A percentile compares a stretch with the other conserved stretches of the same genome.
Evolutionary conservation across 2,329 filamentous ascomycete species (phyloP).

Genomic region (Clonostachys sp.): DNA sequence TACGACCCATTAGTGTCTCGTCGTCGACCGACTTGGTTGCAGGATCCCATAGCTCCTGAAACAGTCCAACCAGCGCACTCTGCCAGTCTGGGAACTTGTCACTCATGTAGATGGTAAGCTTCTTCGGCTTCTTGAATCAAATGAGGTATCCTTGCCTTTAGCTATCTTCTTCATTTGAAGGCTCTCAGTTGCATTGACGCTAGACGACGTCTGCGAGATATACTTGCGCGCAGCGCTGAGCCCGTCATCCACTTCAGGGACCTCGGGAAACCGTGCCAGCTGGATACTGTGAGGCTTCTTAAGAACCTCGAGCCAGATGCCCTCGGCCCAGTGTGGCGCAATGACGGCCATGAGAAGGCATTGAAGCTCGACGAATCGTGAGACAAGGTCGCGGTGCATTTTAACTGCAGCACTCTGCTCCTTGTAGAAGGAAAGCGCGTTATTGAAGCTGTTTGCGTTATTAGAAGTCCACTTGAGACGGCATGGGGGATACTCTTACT

Average conservation of each 20-base stretch:
- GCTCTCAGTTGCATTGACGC: conserved; percentile 77
- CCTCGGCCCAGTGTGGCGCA: conserved; percentile 90
- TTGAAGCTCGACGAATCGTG: conserved; percentile 82
- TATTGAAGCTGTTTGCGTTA: too few relatives aligned
- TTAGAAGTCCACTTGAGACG: too few relatives aligned
- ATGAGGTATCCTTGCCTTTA: conserved; percentile 82
- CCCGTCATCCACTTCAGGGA: conserved; percentile 58
- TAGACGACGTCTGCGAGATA: conserved; percentile 69
- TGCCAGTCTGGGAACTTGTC: conserved; percentile 86
- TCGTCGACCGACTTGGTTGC: conserved; percentile 58
- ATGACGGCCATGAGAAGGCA: conserved; percentile 78
- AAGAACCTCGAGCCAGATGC: conserved; percentile 90
- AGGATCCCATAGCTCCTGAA: conserved; percentile 66
- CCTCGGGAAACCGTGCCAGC: conserved; percentile 53
- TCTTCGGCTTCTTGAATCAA: conserved; percentile 90
- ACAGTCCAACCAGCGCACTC: conserved; percentile 78
- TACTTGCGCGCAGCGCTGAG: conserved; percentile 81
- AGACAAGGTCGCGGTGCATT: conserved; percentile 79
- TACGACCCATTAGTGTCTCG: conserved; percentile 73
- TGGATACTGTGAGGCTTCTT: conserved; percentile 74
- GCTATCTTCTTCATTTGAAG: conserved; percentile 81
- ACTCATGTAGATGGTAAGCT: conserved; percentile 80
- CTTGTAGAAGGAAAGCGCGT: conserved; percentile 75
- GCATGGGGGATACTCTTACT: too few relatives aligned
- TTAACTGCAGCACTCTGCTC: conserved; percentile 73